A percentile compares a stretch with the other conserved stretches of the same genome.
These are phyloP conservation scores for Zygoascus hellenicus DNA, from an alignment of 1,139 yeast genomes.

Conservation along the genomic window DNA sequence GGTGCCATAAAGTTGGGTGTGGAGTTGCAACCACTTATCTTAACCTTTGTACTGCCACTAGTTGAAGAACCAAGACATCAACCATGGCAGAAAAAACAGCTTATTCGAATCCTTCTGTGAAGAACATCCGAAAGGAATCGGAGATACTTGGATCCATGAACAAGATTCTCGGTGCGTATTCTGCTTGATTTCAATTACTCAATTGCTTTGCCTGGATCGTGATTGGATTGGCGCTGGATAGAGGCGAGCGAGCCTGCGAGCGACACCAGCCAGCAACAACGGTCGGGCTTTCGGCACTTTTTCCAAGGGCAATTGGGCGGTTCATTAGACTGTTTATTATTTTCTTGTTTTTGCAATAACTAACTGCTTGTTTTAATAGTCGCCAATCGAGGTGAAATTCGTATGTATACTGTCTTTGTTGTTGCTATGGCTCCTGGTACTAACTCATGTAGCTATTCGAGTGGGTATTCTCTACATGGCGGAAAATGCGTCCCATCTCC, in stretches of 20 bases:
- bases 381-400: slow-evolving; percentile 95
- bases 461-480: slow-evolving; percentile 18
- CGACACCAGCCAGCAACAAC: too few species aligned
- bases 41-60: background rate
- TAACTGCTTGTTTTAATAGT: slow-evolving; percentile 37
- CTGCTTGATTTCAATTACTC: background rate
- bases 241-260: too few species aligned
- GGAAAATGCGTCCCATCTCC: too few species aligned
- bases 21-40: slow-evolving; percentile 2
- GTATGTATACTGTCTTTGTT: slow-evolving; percentile 24
- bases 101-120: slow-evolving; percentile 18
- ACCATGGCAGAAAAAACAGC: slow-evolving; percentile 1
- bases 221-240: background rate
- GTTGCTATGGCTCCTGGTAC: slow-evolving; percentile 10
- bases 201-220: too few species aligned
- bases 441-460: slow-evolving; percentile 20
- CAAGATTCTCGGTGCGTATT: slow-evolving; percentile 32
- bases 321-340: background rate
- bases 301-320: too few species aligned
- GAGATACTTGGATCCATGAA: slow-evolving; percentile 37
- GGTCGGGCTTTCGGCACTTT: too few species aligned
- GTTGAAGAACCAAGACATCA: background rate
- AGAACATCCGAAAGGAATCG: slow-evolving; percentile 37
- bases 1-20: too few species aligned
- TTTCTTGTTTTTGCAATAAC: slow-evolving; percentile 37